Conservation (phyloP, 129 eudicot species). For the Centaurea solstitialis region DNA sequence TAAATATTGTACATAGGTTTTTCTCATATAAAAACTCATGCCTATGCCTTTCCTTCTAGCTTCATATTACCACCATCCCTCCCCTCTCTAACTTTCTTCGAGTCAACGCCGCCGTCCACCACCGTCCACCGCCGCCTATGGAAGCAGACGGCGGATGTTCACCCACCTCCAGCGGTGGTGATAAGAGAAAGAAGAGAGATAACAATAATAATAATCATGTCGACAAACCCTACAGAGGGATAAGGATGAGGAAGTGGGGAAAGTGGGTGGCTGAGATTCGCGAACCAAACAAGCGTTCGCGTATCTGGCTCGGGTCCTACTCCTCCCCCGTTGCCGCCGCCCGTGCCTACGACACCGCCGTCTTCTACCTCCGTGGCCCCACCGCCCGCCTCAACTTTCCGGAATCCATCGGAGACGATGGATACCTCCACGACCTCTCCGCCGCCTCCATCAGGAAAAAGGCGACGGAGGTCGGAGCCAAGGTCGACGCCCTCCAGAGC, state of each 20-base stretch:
- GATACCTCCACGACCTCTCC: slow-evolving; percentile 48
- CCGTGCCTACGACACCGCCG: slow-evolving; percentile 94
- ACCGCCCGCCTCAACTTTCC: slow-evolving; percentile 86
- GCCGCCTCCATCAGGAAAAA: slow-evolving; percentile 73
- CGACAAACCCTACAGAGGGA: slow-evolving; percentile 79
- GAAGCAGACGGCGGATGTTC: slow-evolving; percentile 31
- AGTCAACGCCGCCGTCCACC: slow-evolving; percentile 27
- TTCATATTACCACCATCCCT: slow-evolving; percentile 2
- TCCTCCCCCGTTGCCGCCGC: slow-evolving; percentile 94
- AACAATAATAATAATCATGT: neutral
- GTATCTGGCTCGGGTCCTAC: slow-evolving; percentile 92
- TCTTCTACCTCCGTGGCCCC: slow-evolving; percentile 81
- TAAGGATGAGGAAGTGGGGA: slow-evolving; percentile 97
- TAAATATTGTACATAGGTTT: neutral
- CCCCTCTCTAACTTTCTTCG: neutral
- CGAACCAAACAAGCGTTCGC: slow-evolving; percentile 82
- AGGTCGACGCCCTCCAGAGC: slow-evolving; percentile 74
- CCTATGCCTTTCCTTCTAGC: neutral
- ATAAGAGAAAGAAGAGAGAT: slow-evolving; percentile 42
- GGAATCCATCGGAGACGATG: slow-evolving; percentile 46
- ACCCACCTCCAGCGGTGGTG: slow-evolving; percentile 35
- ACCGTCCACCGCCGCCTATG: slow-evolving; percentile 28
- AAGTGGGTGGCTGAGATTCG: slow-evolving; percentile 98
- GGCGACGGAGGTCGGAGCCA: slow-evolving; percentile 90
- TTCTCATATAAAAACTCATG: slow-evolving; percentile 6